A percentile compares a stretch with the other conserved stretches of the same genome.
phyloP scores from a whole-genome alignment of 352 stramenopile species.

The Phytophthora agathidicida region DNA sequence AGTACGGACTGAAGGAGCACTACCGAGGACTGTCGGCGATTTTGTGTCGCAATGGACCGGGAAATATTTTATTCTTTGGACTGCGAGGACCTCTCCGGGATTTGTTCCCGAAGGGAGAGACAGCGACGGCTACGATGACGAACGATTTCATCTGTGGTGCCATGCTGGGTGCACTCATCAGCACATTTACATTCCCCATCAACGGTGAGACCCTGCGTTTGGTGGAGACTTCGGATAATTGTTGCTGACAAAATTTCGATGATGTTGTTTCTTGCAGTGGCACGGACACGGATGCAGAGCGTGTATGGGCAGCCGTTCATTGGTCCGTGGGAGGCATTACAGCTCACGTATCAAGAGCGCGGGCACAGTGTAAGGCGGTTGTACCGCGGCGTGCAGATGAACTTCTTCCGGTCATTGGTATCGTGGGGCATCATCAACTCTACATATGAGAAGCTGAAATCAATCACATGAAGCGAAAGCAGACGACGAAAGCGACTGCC shows the following conservation, averaged over 20 bases:
- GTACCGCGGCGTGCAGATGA: conserved; percentile 89
- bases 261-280: conserved; percentile 45
- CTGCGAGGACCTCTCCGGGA: conserved; percentile 77
- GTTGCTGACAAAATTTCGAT: background rate
- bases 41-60: conserved; percentile 83
- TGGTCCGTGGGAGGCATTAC: conserved; percentile 55
- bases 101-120: conserved; percentile 58
- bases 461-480: conserved; percentile 56
- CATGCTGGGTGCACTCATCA: conserved; percentile 84
- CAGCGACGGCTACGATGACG: conserved; percentile 46
- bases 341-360: conserved; percentile 77
- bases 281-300: conserved; percentile 84
- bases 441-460: conserved; percentile 89
- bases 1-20: conserved; percentile 79
- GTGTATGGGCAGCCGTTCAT: conserved; percentile 75
- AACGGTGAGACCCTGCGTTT: conserved; percentile 55
- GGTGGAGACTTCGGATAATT: background rate
- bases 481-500: background rate
- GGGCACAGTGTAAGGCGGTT: conserved; percentile 60
- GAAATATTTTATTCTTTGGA: conserved; percentile 89
- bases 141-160: conserved; percentile 89
- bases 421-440: conserved; percentile 93
- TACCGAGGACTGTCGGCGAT: conserved; percentile 85
- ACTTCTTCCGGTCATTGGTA: conserved; percentile 87
- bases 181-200: conserved; percentile 84